Base-by-base conservation (phyloP, 192 early-diverging fungal species). In the Phycomyces nitens region DNA sequence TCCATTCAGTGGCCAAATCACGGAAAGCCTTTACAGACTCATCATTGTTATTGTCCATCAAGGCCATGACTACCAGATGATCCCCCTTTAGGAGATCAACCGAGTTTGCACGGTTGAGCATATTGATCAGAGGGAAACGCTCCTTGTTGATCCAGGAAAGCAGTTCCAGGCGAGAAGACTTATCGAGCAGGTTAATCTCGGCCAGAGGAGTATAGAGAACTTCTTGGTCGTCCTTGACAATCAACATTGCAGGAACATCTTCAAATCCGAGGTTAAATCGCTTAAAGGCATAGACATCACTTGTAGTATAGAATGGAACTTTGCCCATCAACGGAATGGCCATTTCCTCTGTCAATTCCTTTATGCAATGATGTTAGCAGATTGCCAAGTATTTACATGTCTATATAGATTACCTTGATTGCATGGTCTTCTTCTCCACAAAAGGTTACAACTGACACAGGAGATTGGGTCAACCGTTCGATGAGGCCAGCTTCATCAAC, bases 351-450 rank as follows among this genome's bases (percentile, higher is more conserved):
- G 24, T 43, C 7, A 40, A 42, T 42, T 58, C 41, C 57, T 58
- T 34, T n/a, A n/a, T n/a, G n/a, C n/a, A n/a, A n/a, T n/a, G 22
- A 4, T 54, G 53, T 41, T 41, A 34, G 23, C 12, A 12, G 8
- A 15, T 55, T 18, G 27, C 1, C 15, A 20, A 23, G 22, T 41
- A 41, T 41, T 0, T 14, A 23, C 0, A 14, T 21, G 20, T 50
- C 0, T 15, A 41, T 0, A 16, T 15, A 8, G 23, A 27, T 43
- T 58, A 58, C 57, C 5, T 20, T 12, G 34, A 72, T 65, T 7
- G 38, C 72, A 22, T 57, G 10, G 43, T 68, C 55, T 67, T 79
- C 67, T 75, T 63, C 44, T 41, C 34, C 41, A 22, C 41, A 58
- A 39, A 58, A 23, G 22, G 40, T 5, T n/a, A 22, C 34, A 58